A percentile compares a stretch with the other conserved stretches of the same genome.
Conservation (phyloP, 2,329 filamentous ascomycete species). For the Cylindrodendrum hubeiense region DNA sequence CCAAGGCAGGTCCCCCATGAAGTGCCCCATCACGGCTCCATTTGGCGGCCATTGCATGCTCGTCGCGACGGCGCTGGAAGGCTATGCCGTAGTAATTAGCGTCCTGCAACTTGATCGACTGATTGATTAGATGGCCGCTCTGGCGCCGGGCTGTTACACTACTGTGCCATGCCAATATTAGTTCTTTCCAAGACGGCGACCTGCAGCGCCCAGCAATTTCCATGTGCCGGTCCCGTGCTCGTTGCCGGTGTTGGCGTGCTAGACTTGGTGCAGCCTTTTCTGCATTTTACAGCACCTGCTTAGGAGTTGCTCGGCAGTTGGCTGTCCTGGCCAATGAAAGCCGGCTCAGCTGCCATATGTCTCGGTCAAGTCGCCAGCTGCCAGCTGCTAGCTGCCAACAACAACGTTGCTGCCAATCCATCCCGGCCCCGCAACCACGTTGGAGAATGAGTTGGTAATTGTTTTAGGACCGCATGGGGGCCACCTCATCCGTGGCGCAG, state of each 20-base stretch:
- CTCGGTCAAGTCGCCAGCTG: background rate
- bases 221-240: background rate
- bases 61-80: slow-evolving; percentile 4
- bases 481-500: slow-evolving; percentile 6
- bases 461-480: slow-evolving; percentile 3
- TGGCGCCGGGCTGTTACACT: slow-evolving; percentile 16
- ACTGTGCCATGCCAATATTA: slow-evolving; percentile 4
- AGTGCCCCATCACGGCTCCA: slow-evolving; percentile 10
- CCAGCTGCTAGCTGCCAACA: no score
- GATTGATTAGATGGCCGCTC: slow-evolving; percentile 45
- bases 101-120: slow-evolving; percentile 42
- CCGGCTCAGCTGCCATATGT: background rate
- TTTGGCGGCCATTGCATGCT: background rate
- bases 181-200: slow-evolving; percentile 17
- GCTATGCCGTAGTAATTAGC: slow-evolving; percentile 25
- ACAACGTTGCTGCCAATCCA: background rate
- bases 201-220: slow-evolving; percentile 3
- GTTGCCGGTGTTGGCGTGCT: background rate
- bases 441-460: background rate
- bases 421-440: slow-evolving; percentile 5
- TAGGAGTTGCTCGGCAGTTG: background rate
- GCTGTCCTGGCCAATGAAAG: background rate
- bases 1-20: slow-evolving; percentile 4
- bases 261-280: background rate
- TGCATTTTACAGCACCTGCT: background rate